Base-by-base conservation (phyloP, 371 early-diverging fungal genomes). In the Scutellospora calospora region DNA sequence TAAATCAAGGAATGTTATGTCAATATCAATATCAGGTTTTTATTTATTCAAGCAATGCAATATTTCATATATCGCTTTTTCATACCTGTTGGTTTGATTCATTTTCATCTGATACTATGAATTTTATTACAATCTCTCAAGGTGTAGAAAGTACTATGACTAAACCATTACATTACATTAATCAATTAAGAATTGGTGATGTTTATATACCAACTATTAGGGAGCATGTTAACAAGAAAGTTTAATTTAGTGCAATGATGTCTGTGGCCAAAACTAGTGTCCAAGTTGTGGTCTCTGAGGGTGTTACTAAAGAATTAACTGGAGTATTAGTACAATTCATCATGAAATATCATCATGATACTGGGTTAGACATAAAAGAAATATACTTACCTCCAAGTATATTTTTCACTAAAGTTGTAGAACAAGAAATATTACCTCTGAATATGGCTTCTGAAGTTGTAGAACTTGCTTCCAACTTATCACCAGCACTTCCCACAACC, bases 1-100 rank as follows among this genome's bases (percentile, higher is more conserved):
- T 57, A 22, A 57, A 57, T n/a, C 57, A 57, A 57, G 57, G 57
- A 18, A 57, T 57, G 57, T 6, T 25, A 57, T 57, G 57, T 57
- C n/a, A 18, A 57, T 4, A 57, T 57, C n/a, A 57, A 25, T 57
- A 57, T 57, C 57, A n/a, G 57, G 25, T 57, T 57, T n/a, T 57
- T 22, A 18, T 57, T 57, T 20, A 20, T 22, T 57, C 25, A 25
- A 27, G 12, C 12, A 25, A 59, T 25, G 59, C 59, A 16, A 59
- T 25, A 59, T 59, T 59, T 27, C 20, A 59, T 25, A 59, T 59
- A 27, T n/a, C 25, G 9, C 27, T 59, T 27, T 8, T 59, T 25
- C 20, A 59, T 59, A 59, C n/a, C 8, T n/a, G 5, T n/a, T 59
- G 12, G 59, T 59, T 59, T 25, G 5, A 59, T 18, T 57, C n/a